A percentile compares a stretch with the other conserved stretches of the same genome.
Conservation (phyloP, 805 yeast genomes). For the Ogataea salicorniae region DNA sequence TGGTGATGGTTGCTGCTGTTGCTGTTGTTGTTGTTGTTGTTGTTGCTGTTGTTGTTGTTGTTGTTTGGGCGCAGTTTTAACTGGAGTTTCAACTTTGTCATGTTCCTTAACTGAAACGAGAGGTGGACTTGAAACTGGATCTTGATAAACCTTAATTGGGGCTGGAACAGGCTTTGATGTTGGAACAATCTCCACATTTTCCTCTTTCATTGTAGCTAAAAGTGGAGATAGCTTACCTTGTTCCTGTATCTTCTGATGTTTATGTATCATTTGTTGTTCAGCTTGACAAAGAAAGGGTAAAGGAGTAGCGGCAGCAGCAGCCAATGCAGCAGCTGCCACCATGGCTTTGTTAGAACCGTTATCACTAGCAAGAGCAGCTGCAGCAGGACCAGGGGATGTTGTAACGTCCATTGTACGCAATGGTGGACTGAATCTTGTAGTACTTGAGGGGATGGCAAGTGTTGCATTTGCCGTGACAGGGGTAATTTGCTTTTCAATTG, state of each 20-base stretch:
- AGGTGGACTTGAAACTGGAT: not conserved
- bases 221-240: not conserved
- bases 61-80: constrained; percentile 1
- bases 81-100: constrained; percentile 5
- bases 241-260: not conserved
- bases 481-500: constrained; percentile 5
- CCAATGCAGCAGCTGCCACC: constrained; percentile 80
- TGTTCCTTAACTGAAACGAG: not conserved
- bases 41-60: not conserved
- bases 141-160: not conserved
- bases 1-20: not conserved
- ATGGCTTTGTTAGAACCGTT: constrained; percentile 43
- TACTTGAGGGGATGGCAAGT: not conserved
- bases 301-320: constrained; percentile 77
- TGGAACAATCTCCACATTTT: not conserved
- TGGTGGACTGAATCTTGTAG: constrained; percentile 16
- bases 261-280: constrained; percentile 6
- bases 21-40: not conserved
- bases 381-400: constrained; percentile 35
- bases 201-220: not conserved
- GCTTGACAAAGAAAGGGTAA: constrained; percentile 39
- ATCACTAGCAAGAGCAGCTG: constrained; percentile 32
- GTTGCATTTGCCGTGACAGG: constrained; percentile 10
- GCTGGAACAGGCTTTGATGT: not conserved
- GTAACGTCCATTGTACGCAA: constrained; percentile 18